Conservation (phyloP, 2,329 filamentous ascomycete genomes). For the Epichloe sibirici region DNA sequence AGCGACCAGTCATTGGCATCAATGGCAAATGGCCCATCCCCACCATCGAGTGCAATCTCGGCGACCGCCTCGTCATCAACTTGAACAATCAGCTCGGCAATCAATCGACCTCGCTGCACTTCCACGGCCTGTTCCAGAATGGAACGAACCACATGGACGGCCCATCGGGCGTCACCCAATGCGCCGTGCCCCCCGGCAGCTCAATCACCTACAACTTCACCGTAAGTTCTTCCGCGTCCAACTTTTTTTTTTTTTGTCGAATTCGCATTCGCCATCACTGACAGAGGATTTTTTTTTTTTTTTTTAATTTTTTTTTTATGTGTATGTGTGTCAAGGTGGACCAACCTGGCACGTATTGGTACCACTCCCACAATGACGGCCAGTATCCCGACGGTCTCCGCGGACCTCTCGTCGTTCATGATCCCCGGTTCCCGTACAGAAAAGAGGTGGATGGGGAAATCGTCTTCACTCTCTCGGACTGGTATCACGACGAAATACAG, state of each 20-base stretch:
- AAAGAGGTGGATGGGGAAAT: slow-evolving; percentile 50
- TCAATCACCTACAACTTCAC: slow-evolving; percentile 60
- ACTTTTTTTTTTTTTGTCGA: too few species aligned
- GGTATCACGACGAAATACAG: slow-evolving; percentile 53
- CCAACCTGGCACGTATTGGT: slow-evolving; percentile 70
- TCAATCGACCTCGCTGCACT: slow-evolving; percentile 51
- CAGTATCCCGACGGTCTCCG: slow-evolving; percentile 62
- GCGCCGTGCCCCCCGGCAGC: slow-evolving; percentile 51
- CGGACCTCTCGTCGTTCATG: slow-evolving; percentile 51
- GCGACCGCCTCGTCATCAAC: slow-evolving; percentile 49
- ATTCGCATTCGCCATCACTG: not conserved
- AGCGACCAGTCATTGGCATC: slow-evolving; percentile 61
- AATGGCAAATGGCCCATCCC: slow-evolving; percentile 69
- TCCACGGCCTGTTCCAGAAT: slow-evolving; percentile 61
- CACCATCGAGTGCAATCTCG: slow-evolving; percentile 46
- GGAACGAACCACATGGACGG: slow-evolving; percentile 62
- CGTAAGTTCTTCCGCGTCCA: slow-evolving; percentile 22
- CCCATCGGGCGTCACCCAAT: slow-evolving; percentile 53
- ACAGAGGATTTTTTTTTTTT: not conserved
- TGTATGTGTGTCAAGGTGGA: slow-evolving; percentile 28
- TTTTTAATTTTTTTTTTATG: too few species aligned
- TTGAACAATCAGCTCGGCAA: slow-evolving; percentile 48
- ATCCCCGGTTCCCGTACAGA: slow-evolving; percentile 45
- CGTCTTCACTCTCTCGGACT: slow-evolving; percentile 53
- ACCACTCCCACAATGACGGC: slow-evolving; percentile 55